Conservation (phyloP, 257 asterid genomes). For the Solanum arcanum region DNA sequence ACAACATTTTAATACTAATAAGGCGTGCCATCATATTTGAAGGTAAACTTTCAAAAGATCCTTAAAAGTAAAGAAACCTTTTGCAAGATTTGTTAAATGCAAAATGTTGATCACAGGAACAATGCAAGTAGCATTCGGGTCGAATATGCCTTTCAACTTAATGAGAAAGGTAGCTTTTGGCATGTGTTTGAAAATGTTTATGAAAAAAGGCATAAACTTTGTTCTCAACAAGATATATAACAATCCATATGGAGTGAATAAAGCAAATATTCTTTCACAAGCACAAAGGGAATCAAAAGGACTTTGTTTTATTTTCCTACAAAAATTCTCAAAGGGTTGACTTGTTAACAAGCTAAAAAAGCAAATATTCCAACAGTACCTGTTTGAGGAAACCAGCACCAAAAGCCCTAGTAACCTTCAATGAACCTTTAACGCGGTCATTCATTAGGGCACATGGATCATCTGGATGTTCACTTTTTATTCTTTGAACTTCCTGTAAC, state of each 20-base stretch:
- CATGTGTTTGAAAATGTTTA: slow-evolving; percentile 2
- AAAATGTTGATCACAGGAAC: slow-evolving; percentile 5
- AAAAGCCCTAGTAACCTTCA: slow-evolving; percentile 96
- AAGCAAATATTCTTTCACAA: neutral
- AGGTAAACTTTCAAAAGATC: neutral
- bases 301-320: neutral
- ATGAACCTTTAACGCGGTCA: slow-evolving; percentile 89
- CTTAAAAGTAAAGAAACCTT: neutral
- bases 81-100: slow-evolving; percentile 5
- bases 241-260: slow-evolving; percentile 2
- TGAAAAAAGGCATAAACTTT: slow-evolving; percentile 16
- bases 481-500: slow-evolving; percentile 66
- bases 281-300: too few relatives aligned
- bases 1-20: too few relatives aligned
- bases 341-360: neutral
- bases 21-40: neutral
- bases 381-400: slow-evolving; percentile 99
- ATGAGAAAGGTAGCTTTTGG: slow-evolving; percentile 3
- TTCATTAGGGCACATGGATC: slow-evolving; percentile 64
- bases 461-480: slow-evolving; percentile 65
- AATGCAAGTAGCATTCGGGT: neutral
- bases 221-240: slow-evolving; percentile 12
- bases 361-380: slow-evolving; percentile 30
- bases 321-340: slow-evolving; percentile 8
- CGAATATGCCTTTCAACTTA: slow-evolving; percentile 28